Percentiles rank a stretch among this genome's conserved stretches.
These are phyloP conservation scores for Clitoria ternatea DNA, from an alignment of 306 rosid species.

Conservation along the genomic window DNA sequence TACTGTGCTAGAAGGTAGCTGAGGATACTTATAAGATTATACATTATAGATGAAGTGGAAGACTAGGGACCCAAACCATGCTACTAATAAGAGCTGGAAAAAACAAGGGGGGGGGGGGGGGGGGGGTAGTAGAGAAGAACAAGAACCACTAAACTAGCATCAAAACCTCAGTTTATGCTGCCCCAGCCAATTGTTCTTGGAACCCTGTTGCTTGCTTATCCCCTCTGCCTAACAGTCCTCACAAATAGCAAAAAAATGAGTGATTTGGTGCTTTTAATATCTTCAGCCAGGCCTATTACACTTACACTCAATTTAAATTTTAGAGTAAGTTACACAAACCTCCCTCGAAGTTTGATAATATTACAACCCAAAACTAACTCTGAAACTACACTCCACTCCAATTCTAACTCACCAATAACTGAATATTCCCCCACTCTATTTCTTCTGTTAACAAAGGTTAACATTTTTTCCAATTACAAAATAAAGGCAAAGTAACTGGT, in stretches of 20 bases:
- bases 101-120: neutral
- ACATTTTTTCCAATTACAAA: too few relatives aligned
- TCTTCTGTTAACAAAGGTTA: too few relatives aligned
- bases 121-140: neutral
- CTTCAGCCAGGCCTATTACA: constrained; percentile 7
- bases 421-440: too few relatives aligned
- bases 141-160: constrained; percentile 5
- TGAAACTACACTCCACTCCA: too few relatives aligned
- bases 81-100: constrained; percentile 3
- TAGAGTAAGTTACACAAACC: too few relatives aligned
- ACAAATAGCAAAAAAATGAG: neutral
- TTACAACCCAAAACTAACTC: too few relatives aligned
- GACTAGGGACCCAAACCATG: constrained; percentile 15
- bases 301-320: too few relatives aligned
- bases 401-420: too few relatives aligned
- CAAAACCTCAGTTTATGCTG: neutral
- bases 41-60: neutral
- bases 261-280: neutral
- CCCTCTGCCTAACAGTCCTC: constrained; percentile 5
- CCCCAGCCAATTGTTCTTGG: neutral
- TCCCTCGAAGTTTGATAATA: too few relatives aligned
- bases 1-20: constrained; percentile 13
- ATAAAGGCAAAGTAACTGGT: too few relatives aligned
- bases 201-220: neutral
- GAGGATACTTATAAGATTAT: neutral